Evolutionary conservation across 768 basidiomycete species (phyloP).

Genomic region (Psilocybe tampanensis): DNA sequence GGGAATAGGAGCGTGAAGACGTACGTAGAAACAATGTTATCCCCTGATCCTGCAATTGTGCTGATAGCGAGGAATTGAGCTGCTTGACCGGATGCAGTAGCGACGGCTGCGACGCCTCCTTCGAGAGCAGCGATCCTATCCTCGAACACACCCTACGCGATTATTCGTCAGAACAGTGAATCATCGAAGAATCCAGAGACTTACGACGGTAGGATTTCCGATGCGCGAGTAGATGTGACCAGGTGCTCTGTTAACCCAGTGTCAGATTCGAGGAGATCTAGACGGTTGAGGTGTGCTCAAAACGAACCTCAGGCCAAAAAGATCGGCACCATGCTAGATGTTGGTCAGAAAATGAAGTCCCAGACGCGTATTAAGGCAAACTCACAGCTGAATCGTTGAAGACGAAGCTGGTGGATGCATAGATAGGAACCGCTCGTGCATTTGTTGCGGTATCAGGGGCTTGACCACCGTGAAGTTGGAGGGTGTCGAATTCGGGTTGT

Average conservation of each 20-base stretch:
- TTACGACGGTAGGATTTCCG: slow-evolving; percentile 65
- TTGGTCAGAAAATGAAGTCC: background rate
- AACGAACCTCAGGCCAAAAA: slow-evolving; percentile 61
- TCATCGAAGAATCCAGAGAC: slow-evolving; percentile 20
- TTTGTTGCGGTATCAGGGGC: slow-evolving; percentile 63
- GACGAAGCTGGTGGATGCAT: slow-evolving; percentile 69
- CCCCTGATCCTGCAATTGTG: slow-evolving; percentile 62
- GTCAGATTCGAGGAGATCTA: background rate
- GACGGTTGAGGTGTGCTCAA: background rate
- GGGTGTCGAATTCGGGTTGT: slow-evolving; percentile 76
- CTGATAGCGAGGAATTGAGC: slow-evolving; percentile 77
- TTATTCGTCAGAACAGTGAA: background rate
- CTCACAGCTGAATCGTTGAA: slow-evolving; percentile 71
- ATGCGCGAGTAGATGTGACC: slow-evolving; percentile 73
- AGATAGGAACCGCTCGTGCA: slow-evolving; percentile 80
- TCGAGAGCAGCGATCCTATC: slow-evolving; percentile 80
- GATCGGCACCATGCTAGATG: slow-evolving; percentile 66
- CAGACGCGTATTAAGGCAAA: background rate
- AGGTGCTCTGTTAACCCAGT: slow-evolving; percentile 36
- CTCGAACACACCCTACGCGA: slow-evolving; percentile 71
- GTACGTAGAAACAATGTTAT: slow-evolving; percentile 78
- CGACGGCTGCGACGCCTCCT: slow-evolving; percentile 76
- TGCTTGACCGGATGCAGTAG: slow-evolving; percentile 72
- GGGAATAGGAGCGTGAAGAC: slow-evolving; percentile 19
- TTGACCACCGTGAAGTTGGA: slow-evolving; percentile 81